Evolutionary conservation across 768 basidiomycete species (phyloP), one percentile per base, ranked within the genome.

Genomic region (Leucosporidium scottii): DNA sequence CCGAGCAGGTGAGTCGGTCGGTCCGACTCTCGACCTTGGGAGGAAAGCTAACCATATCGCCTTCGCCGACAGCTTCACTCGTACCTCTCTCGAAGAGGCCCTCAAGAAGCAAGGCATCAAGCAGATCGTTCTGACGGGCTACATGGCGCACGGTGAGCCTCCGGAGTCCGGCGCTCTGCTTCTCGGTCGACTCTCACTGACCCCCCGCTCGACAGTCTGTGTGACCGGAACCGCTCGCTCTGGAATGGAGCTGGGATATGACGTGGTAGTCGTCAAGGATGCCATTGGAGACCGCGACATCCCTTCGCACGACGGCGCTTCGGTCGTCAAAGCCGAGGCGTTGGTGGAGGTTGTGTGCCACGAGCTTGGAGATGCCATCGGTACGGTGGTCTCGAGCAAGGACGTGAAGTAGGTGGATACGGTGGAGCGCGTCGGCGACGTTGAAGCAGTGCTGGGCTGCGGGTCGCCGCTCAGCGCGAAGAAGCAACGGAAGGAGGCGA

Each of bases 151-250:
- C 23, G 56, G 56, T 57, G 34, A 31, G 56, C 39, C 15, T 15
- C 15, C 30, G 23, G 8, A 17, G 18, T 27, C 3, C 7, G 30
- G 2, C 61, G 21, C 1, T 27, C 30, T 12, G 6, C 25, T 36
- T 23, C 18, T 34, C 39, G 13, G 1, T 15, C 56, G 2, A 8
- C 31, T 23, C 8, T 12, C 31, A 18, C 34, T 36, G 44, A 27
- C 12, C 15, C 18, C n/a, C 3, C 34, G 8, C 18, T 1, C 18
- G 1, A 49, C 64, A 64, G 65, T 70, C 13, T 73, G 72, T 51
- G 72, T 73, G 1, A 73, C 66, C 27, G 69, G 66, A 17, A 73
- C 72, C 9, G 65, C 72, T 12, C 21, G 72, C 27, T 34, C 60
- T 50, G 65, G 65, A 12, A 53, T 66, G 27, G 72, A 73, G 60